Percentiles rank a stretch among this genome's conserved stretches.
phyloP scores from a whole-genome alignment of 2,329 filamentous ascomycete species.

The Monilinia laxa region DNA sequence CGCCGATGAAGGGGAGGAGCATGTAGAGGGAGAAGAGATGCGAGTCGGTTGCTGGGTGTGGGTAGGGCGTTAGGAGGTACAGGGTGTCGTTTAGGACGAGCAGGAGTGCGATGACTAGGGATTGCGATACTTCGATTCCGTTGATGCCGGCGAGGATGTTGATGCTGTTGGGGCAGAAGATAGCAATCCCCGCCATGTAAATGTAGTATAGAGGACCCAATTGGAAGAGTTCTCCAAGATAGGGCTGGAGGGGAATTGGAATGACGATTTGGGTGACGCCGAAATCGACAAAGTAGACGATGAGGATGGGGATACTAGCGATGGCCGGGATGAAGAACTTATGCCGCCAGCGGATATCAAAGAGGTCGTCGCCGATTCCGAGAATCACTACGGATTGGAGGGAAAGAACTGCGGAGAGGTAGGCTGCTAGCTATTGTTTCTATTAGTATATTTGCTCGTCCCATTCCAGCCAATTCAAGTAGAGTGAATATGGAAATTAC shows the following conservation, averaged over 20 bases:
- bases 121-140: conserved; percentile 94
- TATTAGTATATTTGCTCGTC: conserved; percentile 13
- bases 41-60: conserved; percentile 91
- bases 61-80: conserved; percentile 80
- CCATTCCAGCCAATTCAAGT: neutral
- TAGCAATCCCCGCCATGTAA: conserved; percentile 95
- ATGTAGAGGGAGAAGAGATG: conserved; percentile 96
- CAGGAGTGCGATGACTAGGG: conserved; percentile 81
- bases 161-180: conserved; percentile 98
- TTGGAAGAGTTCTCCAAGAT: conserved; percentile 77
- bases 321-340: conserved; percentile 98
- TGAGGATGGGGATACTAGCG: conserved; percentile 86
- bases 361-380: conserved; percentile 91
- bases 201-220: conserved; percentile 83
- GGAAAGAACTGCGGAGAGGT: conserved; percentile 89
- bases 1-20: conserved; percentile 88
- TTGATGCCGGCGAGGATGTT: conserved; percentile 99
- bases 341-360: conserved; percentile 98
- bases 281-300: conserved; percentile 98
- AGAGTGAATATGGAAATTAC: neutral
- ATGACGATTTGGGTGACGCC: conserved; percentile 95
- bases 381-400: conserved; percentile 88
- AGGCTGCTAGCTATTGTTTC: conserved; percentile 74
- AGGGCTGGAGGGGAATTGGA: conserved; percentile 78
- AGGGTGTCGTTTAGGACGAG: conserved; percentile 84